Evolutionary conservation across 352 stramenopile species (phyloP).

Genomic region (Elongisporangium senticosum): DNA sequence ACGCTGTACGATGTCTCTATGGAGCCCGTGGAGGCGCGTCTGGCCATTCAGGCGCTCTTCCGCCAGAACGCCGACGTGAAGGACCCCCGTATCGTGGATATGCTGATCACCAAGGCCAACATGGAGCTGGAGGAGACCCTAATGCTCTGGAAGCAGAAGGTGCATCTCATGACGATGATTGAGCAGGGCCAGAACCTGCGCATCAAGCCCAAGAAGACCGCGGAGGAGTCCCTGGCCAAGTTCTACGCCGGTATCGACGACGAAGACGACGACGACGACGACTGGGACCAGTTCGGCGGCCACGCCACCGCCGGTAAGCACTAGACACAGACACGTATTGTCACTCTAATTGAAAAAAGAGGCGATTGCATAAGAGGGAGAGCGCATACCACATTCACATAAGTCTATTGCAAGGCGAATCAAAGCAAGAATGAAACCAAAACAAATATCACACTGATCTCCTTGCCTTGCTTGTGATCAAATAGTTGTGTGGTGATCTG

Average conservation of each 20-base stretch:
- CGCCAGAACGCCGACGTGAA: conserved; percentile 92
- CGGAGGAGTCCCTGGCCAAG: conserved; percentile 69
- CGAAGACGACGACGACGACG: conserved; percentile 67
- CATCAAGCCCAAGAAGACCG: conserved; percentile 32
- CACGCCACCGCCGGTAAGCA: conserved; percentile 13
- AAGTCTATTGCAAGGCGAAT: neutral
- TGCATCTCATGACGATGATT: conserved; percentile 88
- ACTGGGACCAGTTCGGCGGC: conserved; percentile 22
- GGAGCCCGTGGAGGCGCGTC: conserved; percentile 82
- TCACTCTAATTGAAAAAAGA: neutral
- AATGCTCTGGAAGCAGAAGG: conserved; percentile 98
- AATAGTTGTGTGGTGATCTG: too few relatives aligned
- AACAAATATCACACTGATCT: neutral
- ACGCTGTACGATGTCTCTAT: conserved; percentile 98
- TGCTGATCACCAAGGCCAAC: conserved; percentile 97
- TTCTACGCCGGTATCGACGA: conserved; percentile 72
- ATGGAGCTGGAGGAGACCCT: conserved; percentile 97
- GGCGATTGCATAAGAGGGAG: neutral
- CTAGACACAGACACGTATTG: conserved; percentile 8
- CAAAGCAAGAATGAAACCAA: neutral
- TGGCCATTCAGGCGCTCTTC: conserved; percentile 92
- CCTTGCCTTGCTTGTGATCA: too few relatives aligned
- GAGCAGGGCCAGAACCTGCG: conserved; percentile 60
- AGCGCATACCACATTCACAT: neutral
- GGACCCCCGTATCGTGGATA: conserved; percentile 91